These are phyloP conservation scores for Cercospora zeina DNA, from an alignment of 2,329 filamentous ascomycete genomes.

Conservation along the genomic window DNA sequence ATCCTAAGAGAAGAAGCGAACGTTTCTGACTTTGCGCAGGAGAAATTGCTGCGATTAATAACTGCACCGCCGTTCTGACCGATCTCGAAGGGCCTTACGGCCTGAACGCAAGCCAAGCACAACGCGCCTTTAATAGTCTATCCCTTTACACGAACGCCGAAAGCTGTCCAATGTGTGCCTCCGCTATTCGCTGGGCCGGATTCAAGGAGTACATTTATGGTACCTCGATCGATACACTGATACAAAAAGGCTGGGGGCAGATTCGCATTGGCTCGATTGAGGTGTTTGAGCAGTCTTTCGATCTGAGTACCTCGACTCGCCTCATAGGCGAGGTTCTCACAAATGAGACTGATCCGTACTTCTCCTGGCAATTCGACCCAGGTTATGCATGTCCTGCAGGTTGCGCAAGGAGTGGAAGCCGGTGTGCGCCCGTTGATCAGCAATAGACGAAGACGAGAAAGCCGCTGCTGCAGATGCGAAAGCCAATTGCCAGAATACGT, in stretches of 20 bases:
- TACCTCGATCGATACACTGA: constrained; percentile 52
- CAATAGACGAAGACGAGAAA: no score
- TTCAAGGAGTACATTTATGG: constrained; percentile 59
- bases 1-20: not conserved
- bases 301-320: constrained; percentile 42
- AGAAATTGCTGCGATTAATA: constrained; percentile 57
- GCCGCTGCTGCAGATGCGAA: no score
- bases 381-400: constrained; percentile 41
- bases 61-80: constrained; percentile 54
- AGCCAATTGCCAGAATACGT: no score
- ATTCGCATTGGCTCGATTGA: constrained; percentile 52
- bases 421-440: constrained; percentile 9
- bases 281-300: constrained; percentile 49
- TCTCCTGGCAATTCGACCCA: constrained; percentile 56
- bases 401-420: constrained; percentile 31
- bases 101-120: constrained; percentile 45
- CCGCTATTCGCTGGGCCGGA: constrained; percentile 58
- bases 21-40: constrained; percentile 38
- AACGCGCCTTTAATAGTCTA: constrained; percentile 51
- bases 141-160: constrained; percentile 60
- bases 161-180: constrained; percentile 60
- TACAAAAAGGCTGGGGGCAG: constrained; percentile 54
- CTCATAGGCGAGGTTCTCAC: constrained; percentile 51
- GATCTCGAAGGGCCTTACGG: constrained; percentile 50
- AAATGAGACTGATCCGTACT: constrained; percentile 57